phyloP scores from a whole-genome alignment of 257 asterid species.

The Gentiana dahurica region DNA sequence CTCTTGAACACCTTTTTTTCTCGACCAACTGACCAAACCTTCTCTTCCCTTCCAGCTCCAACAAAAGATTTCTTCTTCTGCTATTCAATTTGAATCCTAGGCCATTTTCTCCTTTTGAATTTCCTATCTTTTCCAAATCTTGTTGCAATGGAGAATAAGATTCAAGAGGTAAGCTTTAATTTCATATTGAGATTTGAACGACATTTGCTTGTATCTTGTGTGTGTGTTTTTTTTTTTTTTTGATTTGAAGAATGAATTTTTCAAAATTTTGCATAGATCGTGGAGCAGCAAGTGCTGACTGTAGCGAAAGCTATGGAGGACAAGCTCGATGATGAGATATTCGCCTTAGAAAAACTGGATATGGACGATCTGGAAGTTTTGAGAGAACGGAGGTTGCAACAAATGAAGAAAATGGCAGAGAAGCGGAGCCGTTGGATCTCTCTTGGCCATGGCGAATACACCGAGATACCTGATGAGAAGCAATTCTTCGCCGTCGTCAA shows the following conservation, averaged over 20 bases:
- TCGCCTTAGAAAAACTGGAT: constrained; percentile 77
- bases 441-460: constrained; percentile 93
- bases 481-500: constrained; percentile 81
- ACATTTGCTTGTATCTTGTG: background rate
- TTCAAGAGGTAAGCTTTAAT: no score
- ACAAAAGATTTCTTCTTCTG: no score
- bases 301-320: constrained; percentile 96
- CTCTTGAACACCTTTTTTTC: no score
- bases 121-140: no score
- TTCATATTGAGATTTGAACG: no score
- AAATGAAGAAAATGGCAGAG: constrained; percentile 99
- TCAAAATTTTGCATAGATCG: constrained; percentile 30
- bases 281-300: constrained; percentile 84
- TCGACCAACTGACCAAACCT: no score
- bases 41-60: no score
- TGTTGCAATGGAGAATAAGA: no score
- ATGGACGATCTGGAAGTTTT: constrained; percentile 70
- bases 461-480: constrained; percentile 84
- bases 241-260: background rate
- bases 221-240: background rate
- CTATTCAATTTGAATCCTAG: no score
- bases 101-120: no score
- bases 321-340: constrained; percentile 83
- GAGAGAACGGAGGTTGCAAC: constrained; percentile 88
- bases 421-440: constrained; percentile 80